Base-by-base conservation (phyloP, 768 basidiomycete species). In the Hydnomerulius pinastri region DNA sequence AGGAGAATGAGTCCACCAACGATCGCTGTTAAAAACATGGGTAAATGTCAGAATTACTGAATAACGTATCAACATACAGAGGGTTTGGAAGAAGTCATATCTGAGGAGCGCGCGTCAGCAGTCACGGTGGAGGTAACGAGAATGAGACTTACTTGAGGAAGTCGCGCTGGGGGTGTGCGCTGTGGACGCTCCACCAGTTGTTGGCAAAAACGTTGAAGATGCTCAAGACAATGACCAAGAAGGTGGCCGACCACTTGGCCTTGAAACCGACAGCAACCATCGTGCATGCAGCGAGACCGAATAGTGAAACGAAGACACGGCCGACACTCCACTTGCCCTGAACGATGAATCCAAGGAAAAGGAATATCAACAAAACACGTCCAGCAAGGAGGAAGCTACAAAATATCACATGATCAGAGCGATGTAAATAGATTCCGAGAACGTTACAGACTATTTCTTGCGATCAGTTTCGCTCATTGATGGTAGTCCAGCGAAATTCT, bases 181-280 rank as follows among this genome's bases (percentile, higher is more conserved):
- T 81, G 68, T 93, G 87, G 20, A 98, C 86, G 59, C 81, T 86
- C 96, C 96, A 99, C 90, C 91, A 99, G 73, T 98, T 97, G 79
- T 99, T 99, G 71, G 90, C 91, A 62, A 96, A 91, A 28, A 96
- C 93, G 67, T 99, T 99, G 86, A 98, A 98, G 61, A 92, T 70
- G 65, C 90, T 92, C 62, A 99, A 72, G 4, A 94, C 79, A 56
- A 97, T 71, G 52, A 98, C 95, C 53, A 99, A 82, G 84, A 98
- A 98, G 11, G 86, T 83, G 2, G 96, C 96, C 12, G 92, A 93
- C 92, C 94, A 97, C 74, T 98, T 98, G 62, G 97, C 96, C 74
- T 98, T 98, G 85, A 98, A 98, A 38, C 97, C 97, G 54, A 98
- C 80, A 9, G 95, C 97, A 41, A 99, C 95, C 91, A 96, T 98